Conservation (phyloP, 169 alveolate species). For the Hepatocystis sp. region DNA sequence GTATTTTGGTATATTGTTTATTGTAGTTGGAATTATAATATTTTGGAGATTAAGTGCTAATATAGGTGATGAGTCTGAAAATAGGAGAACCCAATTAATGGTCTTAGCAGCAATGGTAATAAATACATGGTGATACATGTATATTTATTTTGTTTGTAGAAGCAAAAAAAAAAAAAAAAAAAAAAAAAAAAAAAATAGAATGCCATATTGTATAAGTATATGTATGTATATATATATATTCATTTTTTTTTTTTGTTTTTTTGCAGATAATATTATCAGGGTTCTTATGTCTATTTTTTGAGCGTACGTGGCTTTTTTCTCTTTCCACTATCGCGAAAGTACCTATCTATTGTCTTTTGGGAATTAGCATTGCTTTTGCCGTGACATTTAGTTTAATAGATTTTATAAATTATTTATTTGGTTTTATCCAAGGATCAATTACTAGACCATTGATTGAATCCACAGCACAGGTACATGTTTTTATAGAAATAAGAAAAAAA, state of each 20-base stretch:
- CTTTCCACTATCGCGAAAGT: constrained; percentile 87
- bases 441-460: constrained; percentile 93
- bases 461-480: constrained; percentile 85
- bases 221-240: constrained; percentile 1
- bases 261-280: constrained; percentile 90
- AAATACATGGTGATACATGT: constrained; percentile 14
- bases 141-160: constrained; percentile 5
- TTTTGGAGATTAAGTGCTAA: constrained; percentile 89
- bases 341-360: constrained; percentile 94
- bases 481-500: constrained; percentile 5
- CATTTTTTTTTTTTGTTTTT: not conserved
- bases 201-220: too few species aligned
- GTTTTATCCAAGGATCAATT: constrained; percentile 87
- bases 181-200: too few species aligned
- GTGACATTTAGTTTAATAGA: constrained; percentile 94
- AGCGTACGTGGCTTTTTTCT: constrained; percentile 92
- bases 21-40: constrained; percentile 91
- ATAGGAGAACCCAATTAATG: constrained; percentile 79
- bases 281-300: constrained; percentile 92
- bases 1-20: constrained; percentile 92
- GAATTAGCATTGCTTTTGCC: constrained; percentile 95
- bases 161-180: constrained; percentile 5
- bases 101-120: constrained; percentile 86
- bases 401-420: constrained; percentile 90
- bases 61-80: constrained; percentile 71